A percentile compares a stretch with the other conserved stretches of the same genome.
phyloP scores from a whole-genome alignment of 306 rosid genomes.

The Psophocarpus tetragonolobus region DNA sequence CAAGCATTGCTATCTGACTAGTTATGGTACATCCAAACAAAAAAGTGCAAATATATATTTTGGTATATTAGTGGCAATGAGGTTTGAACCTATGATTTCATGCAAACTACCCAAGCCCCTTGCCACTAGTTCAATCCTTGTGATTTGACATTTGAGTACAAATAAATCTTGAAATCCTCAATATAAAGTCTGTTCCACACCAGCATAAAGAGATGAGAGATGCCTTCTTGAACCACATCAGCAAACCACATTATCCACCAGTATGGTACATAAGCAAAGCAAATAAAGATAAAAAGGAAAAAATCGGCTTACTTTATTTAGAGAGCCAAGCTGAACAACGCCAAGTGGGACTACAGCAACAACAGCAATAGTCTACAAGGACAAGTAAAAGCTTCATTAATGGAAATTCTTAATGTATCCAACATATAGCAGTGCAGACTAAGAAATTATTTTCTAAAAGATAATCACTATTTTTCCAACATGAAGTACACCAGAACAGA shows the following conservation, averaged over 20 bases:
- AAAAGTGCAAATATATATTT: background rate
- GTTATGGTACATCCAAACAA: slow-evolving; percentile 6
- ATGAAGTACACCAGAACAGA: background rate
- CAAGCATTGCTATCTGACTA: background rate
- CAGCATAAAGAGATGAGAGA: slow-evolving; percentile 2
- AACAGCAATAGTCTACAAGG: slow-evolving; percentile 74
- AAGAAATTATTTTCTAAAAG: slow-evolving; percentile 6
- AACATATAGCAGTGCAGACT: slow-evolving; percentile 14
- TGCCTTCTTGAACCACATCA: slow-evolving; percentile 22
- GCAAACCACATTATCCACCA: slow-evolving; percentile 28
- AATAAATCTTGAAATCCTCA: slow-evolving; percentile 1
- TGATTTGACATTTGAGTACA: background rate
- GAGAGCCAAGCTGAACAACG: slow-evolving; percentile 92
- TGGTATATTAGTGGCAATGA: background rate
- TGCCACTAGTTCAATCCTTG: background rate
- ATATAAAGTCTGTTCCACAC: background rate
- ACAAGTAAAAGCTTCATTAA: slow-evolving; percentile 30
- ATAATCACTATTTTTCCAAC: slow-evolving; percentile 22
- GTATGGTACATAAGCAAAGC: slow-evolving; percentile 23
- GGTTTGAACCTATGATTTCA: background rate
- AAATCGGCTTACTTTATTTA: slow-evolving; percentile 65
- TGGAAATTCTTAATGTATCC: slow-evolving; percentile 1
- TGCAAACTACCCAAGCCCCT: background rate
- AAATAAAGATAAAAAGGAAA: slow-evolving; percentile 6
- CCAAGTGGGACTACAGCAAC: slow-evolving; percentile 85